Base-by-base conservation (phyloP, 352 stramenopile species). In the Phytopythium boreale region DNA sequence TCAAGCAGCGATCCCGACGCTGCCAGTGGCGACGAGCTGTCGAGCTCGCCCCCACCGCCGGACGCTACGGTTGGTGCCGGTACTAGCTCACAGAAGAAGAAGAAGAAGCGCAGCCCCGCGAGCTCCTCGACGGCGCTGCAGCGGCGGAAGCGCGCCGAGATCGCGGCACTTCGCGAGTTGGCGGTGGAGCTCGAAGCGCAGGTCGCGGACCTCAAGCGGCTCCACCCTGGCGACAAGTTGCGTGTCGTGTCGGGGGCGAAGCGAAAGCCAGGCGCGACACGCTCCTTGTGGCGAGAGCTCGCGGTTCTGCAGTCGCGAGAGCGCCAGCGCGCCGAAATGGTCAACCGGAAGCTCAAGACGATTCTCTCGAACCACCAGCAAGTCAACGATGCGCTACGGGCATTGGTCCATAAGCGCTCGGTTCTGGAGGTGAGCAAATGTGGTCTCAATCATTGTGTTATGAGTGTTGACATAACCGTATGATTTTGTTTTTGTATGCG, bases 241-340 rank as follows among this genome's bases (percentile, higher is more conserved):
- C 43, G 43, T 2, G 20, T 20, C 7, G 24, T 47, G 0, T 17
- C 46, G 26, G 53, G 29, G 4, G 20, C 53, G 5, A 43, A 8
- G 51, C 37, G 26, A n/a, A 61, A 27, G 26, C 29, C 56, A 20
- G 56, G 26, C 20, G 15, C 41, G 5, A 0, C 51, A 12, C 51
- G 20, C 19, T 58, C 59, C 26, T n/a, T 36, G 50, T 75, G 68
- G 71, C 52, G 64, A 4, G 55, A 78, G 4, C 44, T 71, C 44
- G 71, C 64, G 20, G 61, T 64, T 11, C 19, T 34, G 2, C 58
- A 78, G 39, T 71, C 72, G 24, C 58, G 46, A 17, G 56, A 73
- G n/a, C 69, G 71, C 36, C 56, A 67, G 4, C 20, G 64, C 26
- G 72, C 71, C 0, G 71, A 78, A 52, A 62, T 69, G 37, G 74